Percentiles rank a stretch among this genome's conserved stretches.
Conservation (phyloP, 352 stramenopile genomes). For the Phytophthora fragariaefolia region DNA sequence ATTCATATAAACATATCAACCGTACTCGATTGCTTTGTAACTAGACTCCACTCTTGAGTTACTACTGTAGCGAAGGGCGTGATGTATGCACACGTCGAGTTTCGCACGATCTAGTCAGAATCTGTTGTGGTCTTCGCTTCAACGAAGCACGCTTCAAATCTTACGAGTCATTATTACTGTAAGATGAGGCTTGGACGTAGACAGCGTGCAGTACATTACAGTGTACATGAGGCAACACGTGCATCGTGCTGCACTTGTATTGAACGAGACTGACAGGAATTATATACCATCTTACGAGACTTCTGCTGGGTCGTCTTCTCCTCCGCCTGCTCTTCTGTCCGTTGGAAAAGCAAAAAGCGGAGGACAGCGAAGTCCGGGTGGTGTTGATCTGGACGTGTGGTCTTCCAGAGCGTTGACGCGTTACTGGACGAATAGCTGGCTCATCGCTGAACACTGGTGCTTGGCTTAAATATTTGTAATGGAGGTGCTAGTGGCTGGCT, state of each 20-base stretch:
- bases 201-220: no score
- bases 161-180: slow-evolving; percentile 1
- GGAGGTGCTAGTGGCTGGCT: neutral
- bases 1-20: slow-evolving; percentile 42
- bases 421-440: slow-evolving; percentile 26
- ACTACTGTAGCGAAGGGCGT: no score
- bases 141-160: no score
- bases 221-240: slow-evolving; percentile 7
- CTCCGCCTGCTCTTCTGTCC: slow-evolving; percentile 22
- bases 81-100: no score
- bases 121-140: no score
- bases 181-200: no score
- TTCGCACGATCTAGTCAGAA: no score
- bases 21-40: no score
- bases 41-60: no score
- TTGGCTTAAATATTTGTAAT: slow-evolving; percentile 35
- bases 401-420: slow-evolving; percentile 10
- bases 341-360: slow-evolving; percentile 15
- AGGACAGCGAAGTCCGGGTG: slow-evolving; percentile 15
- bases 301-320: slow-evolving; percentile 16
- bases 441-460: slow-evolving; percentile 21
- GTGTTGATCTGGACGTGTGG: slow-evolving; percentile 23
- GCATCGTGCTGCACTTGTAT: slow-evolving; percentile 18
- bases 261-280: slow-evolving; percentile 16
- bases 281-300: slow-evolving; percentile 21